Evolutionary conservation across 2,329 filamentous ascomycete genomes (phyloP).

Genomic region (Fusarium praegraminearum): DNA sequence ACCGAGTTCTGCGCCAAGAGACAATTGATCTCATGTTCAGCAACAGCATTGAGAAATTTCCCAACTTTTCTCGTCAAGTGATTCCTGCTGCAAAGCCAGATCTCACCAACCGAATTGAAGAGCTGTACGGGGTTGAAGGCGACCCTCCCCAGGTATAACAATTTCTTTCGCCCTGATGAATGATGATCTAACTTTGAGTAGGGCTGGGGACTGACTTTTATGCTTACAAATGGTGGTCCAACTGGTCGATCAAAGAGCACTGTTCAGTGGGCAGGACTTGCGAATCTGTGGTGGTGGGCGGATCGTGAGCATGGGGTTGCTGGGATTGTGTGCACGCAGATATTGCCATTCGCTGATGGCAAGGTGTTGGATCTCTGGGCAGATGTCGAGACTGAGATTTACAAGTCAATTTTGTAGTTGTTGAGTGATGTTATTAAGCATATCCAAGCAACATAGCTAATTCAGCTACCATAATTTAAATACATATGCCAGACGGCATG

Average conservation of each 20-base stretch:
- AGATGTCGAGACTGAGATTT: constrained; percentile 55
- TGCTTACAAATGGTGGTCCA: constrained; percentile 61
- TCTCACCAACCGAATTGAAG: constrained; percentile 60
- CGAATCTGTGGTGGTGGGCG: constrained; percentile 73
- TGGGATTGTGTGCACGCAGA: constrained; percentile 63
- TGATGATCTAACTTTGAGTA: not conserved
- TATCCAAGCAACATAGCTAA: rapidly evolving
- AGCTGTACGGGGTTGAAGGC: constrained; percentile 61
- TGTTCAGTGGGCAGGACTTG: constrained; percentile 68
- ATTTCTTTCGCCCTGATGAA: not conserved
- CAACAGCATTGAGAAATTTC: constrained; percentile 70
- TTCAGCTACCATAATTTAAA: not conserved
- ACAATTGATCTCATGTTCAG: constrained; percentile 74
- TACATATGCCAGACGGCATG: not conserved
- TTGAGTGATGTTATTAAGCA: too few relatives aligned
- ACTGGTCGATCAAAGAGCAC: constrained; percentile 66
- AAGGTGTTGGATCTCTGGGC: constrained; percentile 58
- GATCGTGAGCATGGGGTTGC: constrained; percentile 70
- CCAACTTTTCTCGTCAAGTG: constrained; percentile 62
- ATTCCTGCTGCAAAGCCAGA: constrained; percentile 62
- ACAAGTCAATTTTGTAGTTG: constrained; percentile 44
- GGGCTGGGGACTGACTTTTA: constrained; percentile 73
- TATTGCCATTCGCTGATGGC: constrained; percentile 62
- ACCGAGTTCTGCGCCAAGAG: constrained; percentile 64
- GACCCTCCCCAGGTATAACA: constrained; percentile 61